Base-by-base conservation (phyloP, 805 yeast genomes). In the Naumovozyma baii region DNA sequence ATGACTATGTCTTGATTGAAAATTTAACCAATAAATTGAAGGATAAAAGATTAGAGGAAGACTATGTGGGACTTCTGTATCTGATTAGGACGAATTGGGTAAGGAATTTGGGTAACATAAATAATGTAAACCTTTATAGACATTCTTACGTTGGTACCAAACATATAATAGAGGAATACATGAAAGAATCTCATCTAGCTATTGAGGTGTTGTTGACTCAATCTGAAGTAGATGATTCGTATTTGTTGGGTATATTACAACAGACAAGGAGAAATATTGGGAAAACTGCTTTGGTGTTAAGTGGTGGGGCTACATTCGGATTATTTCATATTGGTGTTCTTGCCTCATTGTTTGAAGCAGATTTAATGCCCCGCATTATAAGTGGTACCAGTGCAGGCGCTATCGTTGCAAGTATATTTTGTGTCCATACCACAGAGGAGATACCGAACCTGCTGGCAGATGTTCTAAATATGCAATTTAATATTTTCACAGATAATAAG, bases 381-480 rank as follows among this genome's bases (percentile, higher is more conserved):
- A 83, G 95, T 36, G 98, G 99, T 1, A 83, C 95, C 12, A 85
- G 95, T 18, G 95, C 96, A 0, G 99, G 99, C 14, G 87, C 96
- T 1, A 88, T 92, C 38, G 80, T 92, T 35, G 96, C 97, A 15
- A 76, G 95, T 36, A 76, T 92, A 14, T 68, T 92, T 35, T 86
- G 95, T 54, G 80, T 83, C 14, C 85, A 82, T 54, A 74, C 80
- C 8, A 79, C 78, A 42, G 83, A 77, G 25, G 96, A 88, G 59
- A 68, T 79, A 2, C 59, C 68, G 15, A 70, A 62, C 4, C 57
- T 85, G 14, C 63, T 90, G 42, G 69, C 63, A 22, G 55, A 64
- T 14, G 65, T 72, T n/a, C 55, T 70, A 26, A 61, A 64, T 26
- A 61, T 56, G 35, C 69, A 68, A 18, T 72, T 75, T 43, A 62